A percentile compares a stretch with the other conserved stretches of the same genome.
Conservation (phyloP, 2,329 filamentous ascomycete species). For the Aspergillus novofumigatus region DNA sequence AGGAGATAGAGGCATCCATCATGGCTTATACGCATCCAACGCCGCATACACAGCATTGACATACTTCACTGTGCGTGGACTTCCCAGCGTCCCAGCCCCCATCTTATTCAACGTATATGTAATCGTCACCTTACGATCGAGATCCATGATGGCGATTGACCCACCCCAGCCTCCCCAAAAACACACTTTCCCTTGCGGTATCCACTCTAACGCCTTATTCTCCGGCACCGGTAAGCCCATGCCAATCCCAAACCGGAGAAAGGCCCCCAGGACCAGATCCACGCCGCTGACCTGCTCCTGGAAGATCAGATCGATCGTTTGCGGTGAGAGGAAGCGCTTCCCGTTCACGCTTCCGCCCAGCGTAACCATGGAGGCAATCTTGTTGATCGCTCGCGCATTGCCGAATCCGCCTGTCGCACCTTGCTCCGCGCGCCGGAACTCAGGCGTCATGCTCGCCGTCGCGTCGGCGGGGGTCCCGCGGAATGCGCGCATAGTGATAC, state of each 20-base stretch:
- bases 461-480: constrained; percentile 23
- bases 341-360: constrained; percentile 31
- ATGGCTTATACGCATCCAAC: not conserved
- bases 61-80: constrained; percentile 24
- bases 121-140: constrained; percentile 41
- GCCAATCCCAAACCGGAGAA: constrained; percentile 43
- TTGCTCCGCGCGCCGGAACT: constrained; percentile 40
- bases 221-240: constrained; percentile 34
- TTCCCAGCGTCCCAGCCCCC: constrained; percentile 28
- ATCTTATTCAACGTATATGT: constrained; percentile 48
- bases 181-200: constrained; percentile 31
- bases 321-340: constrained; percentile 35
- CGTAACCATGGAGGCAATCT: constrained; percentile 40
- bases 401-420: constrained; percentile 44
- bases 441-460: constrained; percentile 18
- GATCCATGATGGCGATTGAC: constrained; percentile 42
- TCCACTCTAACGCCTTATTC: constrained; percentile 14
- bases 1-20: not conserved
- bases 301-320: constrained; percentile 45
- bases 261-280: constrained; percentile 37
- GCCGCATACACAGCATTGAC: constrained; percentile 29
- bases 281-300: constrained; percentile 40
- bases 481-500: constrained; percentile 28
- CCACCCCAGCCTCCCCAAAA: constrained; percentile 49
- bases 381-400: constrained; percentile 43